phyloP scores from a whole-genome alignment of 768 basidiomycete species.

The Lactarius trivialis region DNA sequence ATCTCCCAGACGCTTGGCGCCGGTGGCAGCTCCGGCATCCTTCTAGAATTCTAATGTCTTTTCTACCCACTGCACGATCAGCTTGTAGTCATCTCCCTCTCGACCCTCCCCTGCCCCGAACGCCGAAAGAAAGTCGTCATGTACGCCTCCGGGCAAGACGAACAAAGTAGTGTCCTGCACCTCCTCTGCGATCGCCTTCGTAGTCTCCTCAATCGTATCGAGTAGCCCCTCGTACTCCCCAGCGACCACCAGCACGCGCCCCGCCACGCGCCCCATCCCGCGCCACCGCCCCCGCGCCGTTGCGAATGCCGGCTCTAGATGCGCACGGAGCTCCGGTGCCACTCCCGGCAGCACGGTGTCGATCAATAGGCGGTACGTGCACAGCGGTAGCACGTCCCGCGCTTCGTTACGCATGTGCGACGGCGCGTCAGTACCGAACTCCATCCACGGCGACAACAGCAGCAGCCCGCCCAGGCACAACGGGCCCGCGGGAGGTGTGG shows the following conservation, averaged over 20 bases:
- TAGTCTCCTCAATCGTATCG: neutral
- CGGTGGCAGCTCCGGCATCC: too few species aligned
- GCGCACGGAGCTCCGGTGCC: neutral
- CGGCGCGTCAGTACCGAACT: conserved; percentile 1
- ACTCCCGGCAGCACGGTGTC: neutral
- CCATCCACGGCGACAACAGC: conserved; percentile 7
- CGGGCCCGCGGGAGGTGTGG: neutral
- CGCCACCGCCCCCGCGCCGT: neutral
- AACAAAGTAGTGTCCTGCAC: conserved; percentile 1
- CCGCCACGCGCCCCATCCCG: neutral
- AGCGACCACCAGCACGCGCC: neutral
- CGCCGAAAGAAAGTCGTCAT: conserved; percentile 8
- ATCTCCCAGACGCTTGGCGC: too few species aligned
- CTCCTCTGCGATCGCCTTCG: neutral
- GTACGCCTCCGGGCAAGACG: conserved; percentile 6
- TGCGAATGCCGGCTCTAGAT: conserved; percentile 3
- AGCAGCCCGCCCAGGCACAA: neutral
- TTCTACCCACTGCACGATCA: neutral
- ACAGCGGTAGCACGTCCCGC: neutral
- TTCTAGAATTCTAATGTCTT: neutral
- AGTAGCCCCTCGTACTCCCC: neutral
- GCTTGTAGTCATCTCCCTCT: neutral
- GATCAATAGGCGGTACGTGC: neutral
- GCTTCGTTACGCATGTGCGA: neutral
- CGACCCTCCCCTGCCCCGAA: conserved; percentile 3